These are phyloP conservation scores for Coemansia sp. DNA, from an alignment of 192 early-diverging fungal genomes.

Conservation along the genomic window DNA sequence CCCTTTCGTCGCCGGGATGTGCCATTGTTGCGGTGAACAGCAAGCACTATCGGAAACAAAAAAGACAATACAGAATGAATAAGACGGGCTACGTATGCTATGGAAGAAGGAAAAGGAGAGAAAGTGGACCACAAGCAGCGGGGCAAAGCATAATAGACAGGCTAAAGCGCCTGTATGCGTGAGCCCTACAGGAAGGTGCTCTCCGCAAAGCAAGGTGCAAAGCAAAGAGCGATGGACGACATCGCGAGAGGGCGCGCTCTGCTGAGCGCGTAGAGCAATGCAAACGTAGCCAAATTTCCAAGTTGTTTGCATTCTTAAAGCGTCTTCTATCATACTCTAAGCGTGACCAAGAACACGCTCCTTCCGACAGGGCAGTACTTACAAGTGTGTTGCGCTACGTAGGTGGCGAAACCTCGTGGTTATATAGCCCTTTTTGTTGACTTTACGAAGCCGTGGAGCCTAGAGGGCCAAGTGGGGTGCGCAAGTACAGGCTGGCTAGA, in stretches of 20 bases:
- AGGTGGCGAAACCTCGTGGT: not conserved
- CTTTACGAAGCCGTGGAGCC: not conserved
- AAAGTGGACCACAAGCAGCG: not conserved
- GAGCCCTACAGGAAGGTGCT: not conserved
- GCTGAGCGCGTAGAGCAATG: not conserved
- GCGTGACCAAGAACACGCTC: not conserved
- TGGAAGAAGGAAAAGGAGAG: not conserved
- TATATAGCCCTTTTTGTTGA: not conserved
- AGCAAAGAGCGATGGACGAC: not conserved
- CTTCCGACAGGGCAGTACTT: not conserved
- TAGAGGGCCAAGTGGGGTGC: not conserved
- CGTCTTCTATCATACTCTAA: not conserved
- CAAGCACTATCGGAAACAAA: conserved; percentile 8
- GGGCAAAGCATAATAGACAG: not conserved
- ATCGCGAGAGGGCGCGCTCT: not conserved
- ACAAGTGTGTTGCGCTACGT: not conserved
- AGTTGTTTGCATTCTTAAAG: not conserved
- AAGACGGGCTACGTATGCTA: not conserved
- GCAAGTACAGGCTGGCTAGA: not conserved
- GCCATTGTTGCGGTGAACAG: conserved; percentile 3
- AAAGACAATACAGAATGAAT: conserved; percentile 9
- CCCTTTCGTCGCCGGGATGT: conserved; percentile 5
- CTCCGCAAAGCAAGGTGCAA: not conserved
- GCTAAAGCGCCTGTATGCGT: not conserved
- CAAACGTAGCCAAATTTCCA: not conserved